phyloP scores from a whole-genome alignment of 2,329 filamentous ascomycete genomes.

The Bertia moriformis region DNA sequence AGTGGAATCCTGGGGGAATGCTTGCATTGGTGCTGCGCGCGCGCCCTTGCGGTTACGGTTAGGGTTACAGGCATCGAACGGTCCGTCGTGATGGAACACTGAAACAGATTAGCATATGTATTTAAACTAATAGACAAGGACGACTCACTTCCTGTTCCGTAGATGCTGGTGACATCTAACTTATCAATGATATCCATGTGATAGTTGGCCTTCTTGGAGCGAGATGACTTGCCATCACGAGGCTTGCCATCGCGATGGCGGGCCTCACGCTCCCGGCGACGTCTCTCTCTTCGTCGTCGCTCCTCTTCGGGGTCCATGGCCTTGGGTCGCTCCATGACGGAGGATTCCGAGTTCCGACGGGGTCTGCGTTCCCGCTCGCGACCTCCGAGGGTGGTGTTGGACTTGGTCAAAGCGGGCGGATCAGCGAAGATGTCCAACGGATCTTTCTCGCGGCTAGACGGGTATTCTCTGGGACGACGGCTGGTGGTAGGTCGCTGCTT shows the following conservation, averaged over 20 bases:
- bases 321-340: constrained; percentile 26
- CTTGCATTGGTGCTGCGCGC: constrained; percentile 50
- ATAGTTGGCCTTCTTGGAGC: constrained; percentile 14
- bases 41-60: constrained; percentile 52
- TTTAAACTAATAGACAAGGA: background rate
- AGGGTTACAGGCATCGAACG: constrained; percentile 57
- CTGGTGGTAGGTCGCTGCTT: background rate
- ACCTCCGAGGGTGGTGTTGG: too few relatives aligned
- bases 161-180: constrained; percentile 55
- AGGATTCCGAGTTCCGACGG: constrained; percentile 36
- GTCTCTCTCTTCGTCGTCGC: constrained; percentile 22
- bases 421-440: constrained; percentile 31
- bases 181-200: constrained; percentile 54
- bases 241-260: constrained; percentile 20
- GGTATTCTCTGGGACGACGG: background rate
- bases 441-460: constrained; percentile 7
- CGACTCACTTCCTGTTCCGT: constrained; percentile 46
- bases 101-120: constrained; percentile 2
- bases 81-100: constrained; percentile 60
- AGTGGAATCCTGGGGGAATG: constrained; percentile 47
- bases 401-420: constrained; percentile 15
- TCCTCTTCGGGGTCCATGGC: constrained; percentile 22
- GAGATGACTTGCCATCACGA: constrained; percentile 8
- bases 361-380: constrained; percentile 22
- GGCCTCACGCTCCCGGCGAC: constrained; percentile 30